phyloP scores from a whole-genome alignment of 2,329 filamentous ascomycete genomes.

The Botrytis fragariae region DNA sequence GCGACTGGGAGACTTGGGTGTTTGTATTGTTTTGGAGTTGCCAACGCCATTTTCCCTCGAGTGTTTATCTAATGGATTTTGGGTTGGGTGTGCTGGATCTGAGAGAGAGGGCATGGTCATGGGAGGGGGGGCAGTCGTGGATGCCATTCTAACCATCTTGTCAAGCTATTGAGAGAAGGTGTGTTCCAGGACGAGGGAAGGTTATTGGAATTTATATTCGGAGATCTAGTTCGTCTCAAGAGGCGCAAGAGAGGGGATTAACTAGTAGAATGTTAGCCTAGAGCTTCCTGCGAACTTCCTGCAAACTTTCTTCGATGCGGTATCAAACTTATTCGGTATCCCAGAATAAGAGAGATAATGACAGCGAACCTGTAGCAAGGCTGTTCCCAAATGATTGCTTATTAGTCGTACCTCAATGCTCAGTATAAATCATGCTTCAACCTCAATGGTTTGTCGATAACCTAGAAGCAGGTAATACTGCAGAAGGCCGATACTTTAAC shows the following conservation, averaged over 20 bases:
- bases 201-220: background rate
- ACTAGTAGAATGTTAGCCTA: background rate
- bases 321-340: background rate
- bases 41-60: slow-evolving; percentile 30
- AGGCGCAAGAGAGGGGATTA: background rate
- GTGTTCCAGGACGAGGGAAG: background rate
- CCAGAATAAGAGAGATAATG: background rate
- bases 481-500: background rate
- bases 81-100: background rate
- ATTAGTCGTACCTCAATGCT: background rate
- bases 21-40: slow-evolving; percentile 24
- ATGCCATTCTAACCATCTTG: slow-evolving; percentile 22
- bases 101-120: background rate
- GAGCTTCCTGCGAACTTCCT: background rate
- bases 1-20: slow-evolving; percentile 14
- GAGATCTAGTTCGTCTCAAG: background rate
- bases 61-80: slow-evolving; percentile 27
- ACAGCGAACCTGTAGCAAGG: background rate
- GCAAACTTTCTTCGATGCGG: background rate
- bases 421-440: background rate
- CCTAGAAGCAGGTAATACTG: background rate
- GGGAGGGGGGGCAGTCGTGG: slow-evolving; percentile 10
- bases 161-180: background rate
- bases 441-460: background rate
- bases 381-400: background rate